These are phyloP conservation scores for Aspergillus homomorphus DNA, from an alignment of 495 filamentous ascomycete species.

Conservation along the genomic window DNA sequence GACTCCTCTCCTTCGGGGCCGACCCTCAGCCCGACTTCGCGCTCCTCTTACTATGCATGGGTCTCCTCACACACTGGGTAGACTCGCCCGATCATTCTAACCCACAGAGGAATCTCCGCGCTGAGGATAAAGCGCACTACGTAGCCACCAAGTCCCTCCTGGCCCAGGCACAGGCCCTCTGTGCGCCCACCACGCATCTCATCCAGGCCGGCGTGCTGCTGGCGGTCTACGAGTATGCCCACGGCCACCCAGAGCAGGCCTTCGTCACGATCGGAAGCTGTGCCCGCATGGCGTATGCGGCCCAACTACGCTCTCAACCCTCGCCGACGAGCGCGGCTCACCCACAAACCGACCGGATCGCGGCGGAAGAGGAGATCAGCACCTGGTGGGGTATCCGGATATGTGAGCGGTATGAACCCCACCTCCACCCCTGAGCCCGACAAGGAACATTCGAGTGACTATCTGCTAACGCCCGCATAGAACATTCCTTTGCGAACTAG, in stretches of 20 bases:
- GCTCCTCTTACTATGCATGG: slow-evolving; percentile 12
- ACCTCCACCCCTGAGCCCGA: not conserved
- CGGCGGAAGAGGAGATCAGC: slow-evolving; percentile 22
- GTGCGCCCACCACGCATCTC: slow-evolving; percentile 24
- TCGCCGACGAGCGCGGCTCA: not conserved
- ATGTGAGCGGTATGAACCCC: slow-evolving; percentile 23
- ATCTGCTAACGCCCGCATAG: not conserved
- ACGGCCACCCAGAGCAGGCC: slow-evolving; percentile 25
- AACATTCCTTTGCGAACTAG: not conserved
- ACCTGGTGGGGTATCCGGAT: slow-evolving; percentile 34
- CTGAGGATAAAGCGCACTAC: slow-evolving; percentile 19
- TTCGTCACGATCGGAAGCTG: slow-evolving; percentile 31
- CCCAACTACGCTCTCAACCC: slow-evolving; percentile 2
- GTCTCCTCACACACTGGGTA: slow-evolving; percentile 9
- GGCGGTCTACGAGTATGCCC: slow-evolving; percentile 25
- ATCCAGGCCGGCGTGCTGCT: slow-evolving; percentile 34
- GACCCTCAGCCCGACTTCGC: slow-evolving; percentile 19
- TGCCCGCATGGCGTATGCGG: slow-evolving; percentile 24
- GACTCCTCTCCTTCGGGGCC: not conserved
- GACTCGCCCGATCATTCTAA: not conserved
- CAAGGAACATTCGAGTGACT: too few relatives aligned
- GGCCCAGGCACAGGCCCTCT: slow-evolving; percentile 25
- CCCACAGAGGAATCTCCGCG: not conserved
- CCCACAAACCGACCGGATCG: not conserved
- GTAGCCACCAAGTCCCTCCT: slow-evolving; percentile 26